Evolutionary conservation across 352 stramenopile genomes (phyloP), one percentile per base, ranked within the genome.

Genomic region (Ophiocytium majus): DNA sequence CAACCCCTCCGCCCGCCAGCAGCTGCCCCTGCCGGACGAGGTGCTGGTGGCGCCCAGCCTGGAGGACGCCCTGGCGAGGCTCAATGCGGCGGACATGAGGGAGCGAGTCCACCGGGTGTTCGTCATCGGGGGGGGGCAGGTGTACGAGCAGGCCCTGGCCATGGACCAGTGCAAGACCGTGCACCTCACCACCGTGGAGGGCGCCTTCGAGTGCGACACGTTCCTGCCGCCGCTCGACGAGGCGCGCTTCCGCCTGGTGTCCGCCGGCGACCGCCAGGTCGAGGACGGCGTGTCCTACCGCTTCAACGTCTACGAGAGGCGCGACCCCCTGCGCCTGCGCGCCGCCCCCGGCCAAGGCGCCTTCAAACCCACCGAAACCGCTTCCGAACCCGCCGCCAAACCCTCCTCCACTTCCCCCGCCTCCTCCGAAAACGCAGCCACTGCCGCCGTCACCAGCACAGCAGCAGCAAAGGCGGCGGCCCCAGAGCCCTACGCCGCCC

Each of bases 101-200:
- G 36, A 81, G 5, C 35, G 49, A 17, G 93, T 98, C 63, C 93
- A 98, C 78, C 90, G 95, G 83, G 93, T 98, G 17, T 99, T 99
- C 90, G 92, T 99, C 81, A 99, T 99, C 86, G 97, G 97, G 64
- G 97, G 97, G 66, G 92, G 91, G 10, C 90, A 94, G 32, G 92
- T 99, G 37, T 99, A 99, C 90, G 90, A 94, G 36, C 92, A 98
- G 87, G 95, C 96, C 31, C 90, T 99, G 9, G 92, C 92, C 43
- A 83, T 80, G 50, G 79, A 90, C 31, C 63, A 82, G 9, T 90
- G 85, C 78, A 50, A 88, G 71, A 78, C 81, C 34, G 49, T 90
- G n/a, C 63, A 88, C 33, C 50, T 90, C 43, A 90, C 85, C 19
- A 80, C 85, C 33, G 80, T 90, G 35, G 63, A 76, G 17, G 78